Evolutionary conservation across 2,329 filamentous ascomycete genomes (phyloP).

Genomic region (Fusarium pseudocircinatum): DNA sequence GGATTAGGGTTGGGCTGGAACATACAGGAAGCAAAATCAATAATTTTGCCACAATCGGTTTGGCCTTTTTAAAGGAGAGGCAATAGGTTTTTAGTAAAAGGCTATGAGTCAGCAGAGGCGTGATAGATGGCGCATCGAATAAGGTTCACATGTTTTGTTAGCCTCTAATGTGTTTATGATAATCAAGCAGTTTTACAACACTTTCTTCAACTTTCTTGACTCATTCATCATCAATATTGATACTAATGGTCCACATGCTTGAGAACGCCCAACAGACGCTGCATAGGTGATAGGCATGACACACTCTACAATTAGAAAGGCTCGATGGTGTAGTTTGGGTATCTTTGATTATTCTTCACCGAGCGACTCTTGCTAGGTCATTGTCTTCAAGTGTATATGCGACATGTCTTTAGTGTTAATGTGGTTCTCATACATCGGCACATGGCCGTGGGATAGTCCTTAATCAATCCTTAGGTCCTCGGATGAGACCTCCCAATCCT

Average conservation of each 20-base stretch:
- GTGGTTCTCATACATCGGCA: not conserved
- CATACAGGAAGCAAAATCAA: not conserved
- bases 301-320: not conserved
- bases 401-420: not conserved
- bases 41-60: not conserved
- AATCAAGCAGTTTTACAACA: not conserved
- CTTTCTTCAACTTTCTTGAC: not conserved
- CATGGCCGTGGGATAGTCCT: not conserved
- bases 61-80: not conserved
- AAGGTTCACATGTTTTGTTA: not conserved
- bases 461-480: constrained; percentile 46
- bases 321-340: constrained; percentile 11
- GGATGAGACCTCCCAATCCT: constrained; percentile 61
- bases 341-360: constrained; percentile 14
- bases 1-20: not conserved
- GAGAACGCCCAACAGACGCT: not conserved
- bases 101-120: not conserved
- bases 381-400: not conserved
- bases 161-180: constrained; percentile 20
- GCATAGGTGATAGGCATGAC: not conserved
- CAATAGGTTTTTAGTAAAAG: not conserved
- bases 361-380: not conserved
- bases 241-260: not conserved
- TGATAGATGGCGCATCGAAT: constrained; percentile 5
- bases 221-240: not conserved